phyloP scores from a whole-genome alignment of 2,329 filamentous ascomycete genomes.

The Penicillium sp. region DNA sequence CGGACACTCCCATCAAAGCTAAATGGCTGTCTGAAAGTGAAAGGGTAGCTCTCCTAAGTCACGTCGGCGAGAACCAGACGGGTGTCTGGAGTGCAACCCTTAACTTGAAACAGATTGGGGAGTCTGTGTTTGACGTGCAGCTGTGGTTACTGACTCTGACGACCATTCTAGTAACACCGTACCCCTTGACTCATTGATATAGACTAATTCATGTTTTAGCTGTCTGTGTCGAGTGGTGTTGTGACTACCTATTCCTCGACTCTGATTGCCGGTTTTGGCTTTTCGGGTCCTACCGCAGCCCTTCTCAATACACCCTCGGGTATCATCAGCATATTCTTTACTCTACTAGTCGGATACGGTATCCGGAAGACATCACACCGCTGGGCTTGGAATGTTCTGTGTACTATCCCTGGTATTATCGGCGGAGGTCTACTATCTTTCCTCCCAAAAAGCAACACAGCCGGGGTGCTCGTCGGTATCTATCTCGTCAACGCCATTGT shows the following conservation, averaged over 20 bases:
- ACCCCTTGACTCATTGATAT: not conserved
- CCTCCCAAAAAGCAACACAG: slow-evolving; percentile 37
- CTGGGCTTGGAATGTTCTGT: slow-evolving; percentile 41
- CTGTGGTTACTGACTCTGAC: slow-evolving; percentile 43
- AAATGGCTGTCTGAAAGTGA: slow-evolving; percentile 31
- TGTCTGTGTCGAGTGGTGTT: slow-evolving; percentile 43
- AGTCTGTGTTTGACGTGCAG: slow-evolving; percentile 45
- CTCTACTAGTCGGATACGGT: slow-evolving; percentile 39
- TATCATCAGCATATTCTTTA: slow-evolving; percentile 40
- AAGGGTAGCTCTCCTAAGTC: slow-evolving; percentile 38
- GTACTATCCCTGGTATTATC: slow-evolving; percentile 47
- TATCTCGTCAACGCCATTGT: slow-evolving; percentile 46
- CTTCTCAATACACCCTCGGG: slow-evolving; percentile 45
- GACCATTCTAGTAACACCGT: slow-evolving; percentile 15
- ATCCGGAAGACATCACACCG: slow-evolving; percentile 40
- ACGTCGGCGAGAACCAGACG: slow-evolving; percentile 48
- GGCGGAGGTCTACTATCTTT: slow-evolving; percentile 41
- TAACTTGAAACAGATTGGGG: slow-evolving; percentile 46
- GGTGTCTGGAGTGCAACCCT: slow-evolving; percentile 51
- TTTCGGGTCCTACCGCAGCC: slow-evolving; percentile 41
- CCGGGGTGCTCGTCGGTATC: slow-evolving; percentile 43
- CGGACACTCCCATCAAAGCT: slow-evolving; percentile 49
- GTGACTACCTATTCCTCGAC: slow-evolving; percentile 46
- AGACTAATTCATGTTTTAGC: slow-evolving; percentile 23
- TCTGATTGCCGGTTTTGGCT: slow-evolving; percentile 42